These are phyloP conservation scores for Chalciporus sphaerocephalus DNA, from an alignment of 768 basidiomycete genomes.

Conservation along the genomic window DNA sequence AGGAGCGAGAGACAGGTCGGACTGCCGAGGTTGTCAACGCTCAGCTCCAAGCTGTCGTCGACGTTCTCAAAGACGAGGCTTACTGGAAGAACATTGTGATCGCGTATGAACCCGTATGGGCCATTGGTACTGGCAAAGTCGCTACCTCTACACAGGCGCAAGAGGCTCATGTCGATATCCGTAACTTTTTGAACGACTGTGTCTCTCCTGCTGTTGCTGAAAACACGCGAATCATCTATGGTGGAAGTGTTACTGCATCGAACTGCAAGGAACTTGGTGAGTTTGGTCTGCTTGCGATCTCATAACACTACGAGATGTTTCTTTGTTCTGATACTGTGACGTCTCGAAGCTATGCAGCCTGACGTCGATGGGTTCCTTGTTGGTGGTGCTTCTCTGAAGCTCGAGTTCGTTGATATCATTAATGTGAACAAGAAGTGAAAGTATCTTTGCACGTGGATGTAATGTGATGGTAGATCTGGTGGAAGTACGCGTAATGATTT, in stretches of 20 bases:
- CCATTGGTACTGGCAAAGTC: slow-evolving; percentile 96
- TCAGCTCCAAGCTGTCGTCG: slow-evolving; percentile 76
- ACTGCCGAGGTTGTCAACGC: slow-evolving; percentile 77
- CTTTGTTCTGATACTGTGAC: neutral
- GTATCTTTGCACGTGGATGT: neutral
- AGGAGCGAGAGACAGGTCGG: slow-evolving; percentile 74
- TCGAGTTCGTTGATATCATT: slow-evolving; percentile 91
- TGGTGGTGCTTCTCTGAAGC: slow-evolving; percentile 96
- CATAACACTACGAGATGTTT: too few relatives aligned
- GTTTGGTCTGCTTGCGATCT: too few relatives aligned
- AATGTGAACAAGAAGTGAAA: slow-evolving; percentile 48
- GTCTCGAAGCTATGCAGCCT: slow-evolving; percentile 53
- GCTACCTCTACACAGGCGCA: slow-evolving; percentile 92
- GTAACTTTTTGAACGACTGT: slow-evolving; percentile 60
- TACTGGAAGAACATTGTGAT: slow-evolving; percentile 92
- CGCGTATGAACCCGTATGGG: slow-evolving; percentile 98
- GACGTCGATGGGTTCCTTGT: slow-evolving; percentile 99
- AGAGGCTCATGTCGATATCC: slow-evolving; percentile 81
- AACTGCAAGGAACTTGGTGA: slow-evolving; percentile 86
- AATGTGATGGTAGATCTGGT: neutral
- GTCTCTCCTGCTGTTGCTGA: slow-evolving; percentile 70
- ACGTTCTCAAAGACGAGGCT: slow-evolving; percentile 45
- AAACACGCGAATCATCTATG: slow-evolving; percentile 85
- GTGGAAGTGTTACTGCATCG: slow-evolving; percentile 86
- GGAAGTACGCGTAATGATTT: too few relatives aligned